Evolutionary conservation across 2,329 filamentous ascomycete species (phyloP).

Genomic region (Coleophoma eucalyptorum): DNA sequence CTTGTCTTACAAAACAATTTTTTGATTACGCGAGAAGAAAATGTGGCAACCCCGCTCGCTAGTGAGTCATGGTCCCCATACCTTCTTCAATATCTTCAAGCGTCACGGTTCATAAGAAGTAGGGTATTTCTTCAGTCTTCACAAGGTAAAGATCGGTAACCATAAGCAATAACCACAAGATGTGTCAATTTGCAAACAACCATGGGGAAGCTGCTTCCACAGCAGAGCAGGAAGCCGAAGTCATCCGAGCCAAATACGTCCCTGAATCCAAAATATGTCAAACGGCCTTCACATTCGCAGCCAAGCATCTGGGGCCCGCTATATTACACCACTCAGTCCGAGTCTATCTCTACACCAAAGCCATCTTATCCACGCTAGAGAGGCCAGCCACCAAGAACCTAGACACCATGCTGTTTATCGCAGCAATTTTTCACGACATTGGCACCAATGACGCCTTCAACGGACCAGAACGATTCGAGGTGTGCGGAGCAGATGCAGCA

Average conservation of each 20-base stretch:
- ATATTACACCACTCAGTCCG: not conserved
- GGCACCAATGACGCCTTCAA: not conserved
- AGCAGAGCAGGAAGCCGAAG: not conserved
- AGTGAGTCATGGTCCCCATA: too few relatives aligned
- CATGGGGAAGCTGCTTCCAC: not conserved
- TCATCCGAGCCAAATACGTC: not conserved
- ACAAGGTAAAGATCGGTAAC: too few relatives aligned
- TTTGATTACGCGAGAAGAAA: too few relatives aligned
- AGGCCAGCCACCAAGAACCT: not conserved
- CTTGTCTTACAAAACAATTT: too few relatives aligned
- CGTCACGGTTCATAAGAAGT: too few relatives aligned
- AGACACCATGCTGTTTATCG: not conserved
- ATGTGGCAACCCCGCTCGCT: too few relatives aligned
- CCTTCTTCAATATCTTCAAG: too few relatives aligned
- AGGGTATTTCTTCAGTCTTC: too few relatives aligned
- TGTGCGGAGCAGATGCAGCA: not conserved
- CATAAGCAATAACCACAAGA: too few relatives aligned
- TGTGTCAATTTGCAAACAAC: not conserved
- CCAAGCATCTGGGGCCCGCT: not conserved
- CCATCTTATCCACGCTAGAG: not conserved
- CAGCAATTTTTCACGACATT: not conserved
- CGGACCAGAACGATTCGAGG: not conserved
- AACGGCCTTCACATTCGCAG: not conserved
- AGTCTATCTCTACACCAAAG: not conserved
- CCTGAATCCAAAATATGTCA: not conserved